Base-by-base conservation (phyloP, 164 flowering plant genomes). In the Sedum album region DNA sequence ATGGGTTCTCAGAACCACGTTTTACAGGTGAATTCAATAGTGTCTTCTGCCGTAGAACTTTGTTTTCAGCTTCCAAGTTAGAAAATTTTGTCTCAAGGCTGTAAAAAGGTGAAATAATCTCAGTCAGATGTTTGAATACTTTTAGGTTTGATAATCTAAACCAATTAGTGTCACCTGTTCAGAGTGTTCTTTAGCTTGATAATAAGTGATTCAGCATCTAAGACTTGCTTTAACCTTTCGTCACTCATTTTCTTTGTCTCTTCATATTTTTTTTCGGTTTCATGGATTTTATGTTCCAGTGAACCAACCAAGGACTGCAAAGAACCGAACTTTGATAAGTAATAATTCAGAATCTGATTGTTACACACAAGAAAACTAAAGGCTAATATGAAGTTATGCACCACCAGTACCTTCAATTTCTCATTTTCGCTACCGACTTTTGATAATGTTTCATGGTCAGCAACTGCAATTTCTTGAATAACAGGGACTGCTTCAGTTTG, bases 41-140 rank as follows among this genome's bases (percentile, higher is more conserved):
- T 2, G 82, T 49, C 77, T 91, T 88, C 77, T 84, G 89, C 68
- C 93, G 85, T 65, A 91, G 87, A 69, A 87, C 73, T 79, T 89
- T 82, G 77, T 86, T 82, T 73, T 90, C 96, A 70, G 83, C 70
- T 82, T 91, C 93, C 83, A 91, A 75, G 76, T 86, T 88, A 71
- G 78, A 83, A 53, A 90, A 76, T 67, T 90, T 94, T 72, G 90
- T 97, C 73, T 88, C 86, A 60, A 94, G 92, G 68, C 99, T 94
- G 76, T 23, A 55, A 64, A 4, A 73, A 17, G 46, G 63, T 28
- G 69, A 46, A 21, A 42, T 48, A 57, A 31, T 6, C 20, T 20
- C 6, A 3, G 20, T 53, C 15, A 57, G 66, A 26, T 20, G 3
- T 38, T 38, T 31, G 53, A 46, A 51, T 53, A 18, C 66, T 10